Conservation (phyloP, 345 rosid species). For the Populus euphratica region DNA sequence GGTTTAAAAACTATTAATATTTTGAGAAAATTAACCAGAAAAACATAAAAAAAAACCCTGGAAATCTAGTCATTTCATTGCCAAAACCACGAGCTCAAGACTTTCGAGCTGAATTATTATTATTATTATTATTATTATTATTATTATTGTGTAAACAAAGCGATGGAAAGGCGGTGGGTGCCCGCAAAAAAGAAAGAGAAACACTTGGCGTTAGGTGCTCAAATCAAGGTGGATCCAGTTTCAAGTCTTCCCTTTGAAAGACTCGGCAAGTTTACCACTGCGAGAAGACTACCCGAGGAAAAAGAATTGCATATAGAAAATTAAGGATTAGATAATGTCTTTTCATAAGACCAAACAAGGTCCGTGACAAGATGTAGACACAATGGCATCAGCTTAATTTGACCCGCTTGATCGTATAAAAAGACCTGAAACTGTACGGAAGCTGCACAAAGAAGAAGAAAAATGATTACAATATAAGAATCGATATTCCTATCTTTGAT, state of each 20-base stretch:
- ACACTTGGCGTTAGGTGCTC: not conserved
- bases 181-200: not conserved
- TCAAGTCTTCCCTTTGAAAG: not conserved
- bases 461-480: not conserved
- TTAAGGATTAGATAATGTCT: not conserved
- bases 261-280: not conserved
- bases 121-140: no score
- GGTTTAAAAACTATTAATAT: no score
- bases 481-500: not conserved
- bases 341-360: conserved; percentile 6
- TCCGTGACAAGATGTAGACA: conserved; percentile 7
- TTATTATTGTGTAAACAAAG: no score
- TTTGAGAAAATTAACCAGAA: no score
- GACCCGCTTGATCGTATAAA: not conserved
- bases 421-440: not conserved
- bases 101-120: no score
- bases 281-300: not conserved
- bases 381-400: not conserved
- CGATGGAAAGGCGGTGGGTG: no score
- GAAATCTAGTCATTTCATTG: not conserved
- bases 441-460: not conserved
- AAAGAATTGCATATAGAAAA: not conserved
- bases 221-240: not conserved
- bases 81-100: not conserved
- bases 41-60: no score